phyloP scores from a whole-genome alignment of 2,329 filamentous ascomycete genomes.

The Epichloe amarillans region DNA sequence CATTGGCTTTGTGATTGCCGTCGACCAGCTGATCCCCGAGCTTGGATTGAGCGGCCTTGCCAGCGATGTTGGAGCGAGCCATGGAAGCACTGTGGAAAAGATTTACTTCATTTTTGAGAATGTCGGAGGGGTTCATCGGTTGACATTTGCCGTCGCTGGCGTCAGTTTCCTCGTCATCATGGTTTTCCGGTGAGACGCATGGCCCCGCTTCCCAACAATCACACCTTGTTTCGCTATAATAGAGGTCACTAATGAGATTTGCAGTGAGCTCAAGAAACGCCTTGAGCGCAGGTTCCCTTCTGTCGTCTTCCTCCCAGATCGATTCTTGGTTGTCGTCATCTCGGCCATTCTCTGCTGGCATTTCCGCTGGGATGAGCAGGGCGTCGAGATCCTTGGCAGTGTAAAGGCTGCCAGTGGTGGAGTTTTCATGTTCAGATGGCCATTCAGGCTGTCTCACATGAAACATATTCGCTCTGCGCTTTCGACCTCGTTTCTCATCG shows the following conservation, averaged over 20 bases:
- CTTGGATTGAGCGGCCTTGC: constrained; percentile 61
- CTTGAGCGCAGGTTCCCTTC: constrained; percentile 66
- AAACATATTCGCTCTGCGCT: constrained; percentile 74
- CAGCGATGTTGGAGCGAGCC: constrained; percentile 50
- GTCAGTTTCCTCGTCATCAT: constrained; percentile 80
- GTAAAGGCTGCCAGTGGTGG: constrained; percentile 63
- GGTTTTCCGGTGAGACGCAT: constrained; percentile 55
- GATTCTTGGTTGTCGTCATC: constrained; percentile 76
- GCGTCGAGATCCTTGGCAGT: constrained; percentile 71
- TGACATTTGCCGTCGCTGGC: constrained; percentile 66
- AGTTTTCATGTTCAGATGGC: constrained; percentile 71
- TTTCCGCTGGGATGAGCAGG: constrained; percentile 65
- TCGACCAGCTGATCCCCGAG: constrained; percentile 88
- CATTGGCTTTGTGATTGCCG: constrained; percentile 89
- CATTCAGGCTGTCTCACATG: constrained; percentile 65
- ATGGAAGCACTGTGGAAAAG: constrained; percentile 81
- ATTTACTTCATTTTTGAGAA: constrained; percentile 65
- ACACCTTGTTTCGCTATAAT: neutral
- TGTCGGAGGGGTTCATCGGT: constrained; percentile 48
- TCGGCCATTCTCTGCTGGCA: constrained; percentile 69
- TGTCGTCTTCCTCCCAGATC: constrained; percentile 83
- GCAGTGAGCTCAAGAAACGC: constrained; percentile 64
- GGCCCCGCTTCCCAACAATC: neutral
- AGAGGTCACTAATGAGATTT: constrained; percentile 4
- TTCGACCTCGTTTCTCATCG: constrained; percentile 85